These are phyloP conservation scores for Trametes punicea DNA, from an alignment of 768 basidiomycete genomes.

Conservation along the genomic window DNA sequence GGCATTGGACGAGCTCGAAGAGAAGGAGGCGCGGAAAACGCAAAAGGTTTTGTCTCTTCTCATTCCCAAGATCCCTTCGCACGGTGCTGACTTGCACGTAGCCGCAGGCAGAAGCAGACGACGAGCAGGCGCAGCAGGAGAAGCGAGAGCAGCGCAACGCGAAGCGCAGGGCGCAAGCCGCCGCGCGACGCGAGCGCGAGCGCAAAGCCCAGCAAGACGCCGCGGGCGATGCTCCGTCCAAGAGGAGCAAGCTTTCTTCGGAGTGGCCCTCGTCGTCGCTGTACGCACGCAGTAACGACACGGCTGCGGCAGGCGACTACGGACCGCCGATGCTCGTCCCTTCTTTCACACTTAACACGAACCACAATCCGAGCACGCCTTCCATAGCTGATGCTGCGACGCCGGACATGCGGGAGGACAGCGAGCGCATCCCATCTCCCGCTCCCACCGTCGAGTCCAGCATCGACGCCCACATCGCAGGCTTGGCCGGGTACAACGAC, in stretches of 20 bases:
- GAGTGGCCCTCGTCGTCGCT: background rate
- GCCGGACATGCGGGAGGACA: conserved; percentile 15
- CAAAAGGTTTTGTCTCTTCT: conserved; percentile 23
- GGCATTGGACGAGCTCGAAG: conserved; percentile 72
- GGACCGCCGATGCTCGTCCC: conserved; percentile 15
- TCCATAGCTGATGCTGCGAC: background rate
- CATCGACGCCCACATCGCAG: conserved; percentile 40
- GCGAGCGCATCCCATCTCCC: conserved; percentile 43
- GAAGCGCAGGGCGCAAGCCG: conserved; percentile 26
- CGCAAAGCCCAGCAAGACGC: conserved; percentile 41
- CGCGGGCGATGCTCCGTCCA: background rate
- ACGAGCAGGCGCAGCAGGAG: conserved; percentile 6
- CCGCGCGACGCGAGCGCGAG: conserved; percentile 34
- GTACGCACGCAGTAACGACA: background rate
- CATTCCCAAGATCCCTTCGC: background rate
- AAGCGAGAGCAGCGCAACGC: conserved; percentile 23
- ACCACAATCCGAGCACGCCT: background rate
- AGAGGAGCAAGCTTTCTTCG: conserved; percentile 13
- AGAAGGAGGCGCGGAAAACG: conserved; percentile 49
- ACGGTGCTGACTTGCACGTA: background rate
- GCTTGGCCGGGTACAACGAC: conserved; percentile 21
- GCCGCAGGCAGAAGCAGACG: background rate
- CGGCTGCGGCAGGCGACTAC: conserved; percentile 1
- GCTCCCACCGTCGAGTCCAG: conserved; percentile 51
- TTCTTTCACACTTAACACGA: too few species aligned